Base-by-base conservation (phyloP, 768 basidiomycete species). In the Daedaleopsis sinensis region DNA sequence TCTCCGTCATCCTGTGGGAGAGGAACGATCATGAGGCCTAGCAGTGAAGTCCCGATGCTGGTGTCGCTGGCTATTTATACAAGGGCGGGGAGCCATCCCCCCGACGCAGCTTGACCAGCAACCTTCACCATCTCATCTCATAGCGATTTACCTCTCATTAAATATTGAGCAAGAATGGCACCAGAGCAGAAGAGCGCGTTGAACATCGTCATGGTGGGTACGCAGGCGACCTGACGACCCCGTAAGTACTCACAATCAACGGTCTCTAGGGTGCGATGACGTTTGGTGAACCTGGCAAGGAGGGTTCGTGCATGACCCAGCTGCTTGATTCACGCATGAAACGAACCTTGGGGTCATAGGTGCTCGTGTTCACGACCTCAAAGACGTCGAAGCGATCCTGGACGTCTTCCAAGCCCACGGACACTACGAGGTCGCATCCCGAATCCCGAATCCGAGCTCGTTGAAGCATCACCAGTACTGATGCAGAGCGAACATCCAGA, bases 381-480 rank as follows among this genome's bases (percentile, higher is more conserved):
- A 80, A 54, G 80, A 81, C 37, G 77, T 84, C 39, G 78, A 81
- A 53, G 78, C 77, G 1, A 82, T 85, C 57, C 69, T 88, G 58
- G 84, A 87, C 62, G 73, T 78, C 27, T 84, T 88, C 68, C 74
- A 77, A 35, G 69, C 74, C 5, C 83, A 84, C 65, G 87, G 87
- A 0, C 86, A 88, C 71, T 76, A 72, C 39, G 84, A 86, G 76
- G 73, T 81, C 50, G 54, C 59, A 72, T 49, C 60, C 59, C 27
- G 15, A 4, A 13, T 12, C 39, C 13, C 39, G 18, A 42, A 10
- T 38, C 37, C 37, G 18, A 42, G 39, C 39, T 18, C 7, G 46
- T 12, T 12, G 6, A 24, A 11, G 39, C 11, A 42, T n/a, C n/a
- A n/a, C n/a, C n/a, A n/a, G n/a, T 5, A 42, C 39, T 18, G 39